A percentile compares a stretch with the other conserved stretches of the same genome.
phyloP scores from a whole-genome alignment of 495 filamentous ascomycete species.

The Amniculicola lignicola region DNA sequence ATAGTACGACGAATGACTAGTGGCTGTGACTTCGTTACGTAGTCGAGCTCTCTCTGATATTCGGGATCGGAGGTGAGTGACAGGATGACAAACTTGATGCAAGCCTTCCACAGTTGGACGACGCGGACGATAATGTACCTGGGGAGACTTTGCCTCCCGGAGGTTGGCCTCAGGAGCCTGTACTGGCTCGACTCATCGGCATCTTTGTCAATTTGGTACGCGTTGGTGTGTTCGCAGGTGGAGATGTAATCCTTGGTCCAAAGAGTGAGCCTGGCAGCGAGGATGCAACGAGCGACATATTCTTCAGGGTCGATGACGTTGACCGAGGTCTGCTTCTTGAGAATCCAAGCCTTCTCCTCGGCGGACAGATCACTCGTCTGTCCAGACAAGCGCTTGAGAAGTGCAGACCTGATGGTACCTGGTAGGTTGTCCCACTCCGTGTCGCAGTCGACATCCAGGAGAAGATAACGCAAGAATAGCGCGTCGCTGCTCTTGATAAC shows the following conservation, averaged over 20 bases:
- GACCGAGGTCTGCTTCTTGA: constrained; percentile 33
- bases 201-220: constrained; percentile 18
- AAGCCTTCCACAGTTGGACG: constrained; percentile 8
- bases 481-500: constrained; percentile 18
- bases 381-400: constrained; percentile 35
- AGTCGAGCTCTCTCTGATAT: constrained; percentile 57
- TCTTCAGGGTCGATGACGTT: constrained; percentile 27
- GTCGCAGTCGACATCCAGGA: constrained; percentile 37
- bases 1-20: constrained; percentile 43
- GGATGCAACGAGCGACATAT: constrained; percentile 36
- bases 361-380: no score
- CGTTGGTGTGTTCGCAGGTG: constrained; percentile 23
- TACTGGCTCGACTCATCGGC: no score
- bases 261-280: constrained; percentile 30
- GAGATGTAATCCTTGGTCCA: constrained; percentile 34
- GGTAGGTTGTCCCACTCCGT: constrained; percentile 39
- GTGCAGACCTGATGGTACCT: constrained; percentile 23
- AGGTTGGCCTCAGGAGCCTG: no score
- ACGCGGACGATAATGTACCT: no score
- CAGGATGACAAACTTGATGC: constrained; percentile 54
- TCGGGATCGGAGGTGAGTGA: constrained; percentile 57
- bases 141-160: no score
- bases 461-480: constrained; percentile 34
- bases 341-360: constrained; percentile 20
- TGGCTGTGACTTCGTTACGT: constrained; percentile 42